Evolutionary conservation across 2,329 filamentous ascomycete species (phyloP), one percentile per base, ranked within the genome.

Genomic region (Neoarthrinium moseri): DNA sequence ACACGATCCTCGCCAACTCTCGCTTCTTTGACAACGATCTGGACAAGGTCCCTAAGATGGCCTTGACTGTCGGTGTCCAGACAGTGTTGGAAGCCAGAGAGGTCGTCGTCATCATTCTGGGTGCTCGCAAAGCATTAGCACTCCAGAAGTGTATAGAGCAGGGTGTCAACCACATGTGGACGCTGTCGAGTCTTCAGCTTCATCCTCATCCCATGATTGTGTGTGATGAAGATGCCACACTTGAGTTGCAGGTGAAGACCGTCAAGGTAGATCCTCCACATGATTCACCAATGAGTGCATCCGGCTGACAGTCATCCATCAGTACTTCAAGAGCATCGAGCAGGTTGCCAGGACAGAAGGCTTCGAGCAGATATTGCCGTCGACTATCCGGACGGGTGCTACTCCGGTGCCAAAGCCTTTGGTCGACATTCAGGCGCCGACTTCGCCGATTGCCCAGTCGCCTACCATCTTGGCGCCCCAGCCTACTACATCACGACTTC

Each of bases 151-250:
- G 87, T 56, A 81, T 95, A 52, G 89, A 95, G 65, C 84, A 86
- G 46, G 86, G 86, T 23, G 80, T 95, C 50, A 92, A 91, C 65
- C 89, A 94, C 69, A 92, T 92, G 87, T 95, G 89, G 89, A 92
- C 89, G 1, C 76, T 94, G 6, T 92, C 88, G 7, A 83, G 82
- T 45, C 74, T 95, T 33, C 89, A 95, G 64, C 71, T 92, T 51
- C 89, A 94, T 64, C 85, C 83, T 4, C 86, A 91, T 58, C 84
- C 89, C 43, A 83, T 94, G 75, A 83, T 94, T 54, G 87, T 92
- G 8, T 87, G 87, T 36, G 89, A 95, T 58, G 87, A 92, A 57
- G 88, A 92, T 60, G 84, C 85, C 13, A 89, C 85, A 2, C 70
- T 86, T 12, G 84, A 88, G 63, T 70, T 89, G 42, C 83, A 84